Base-by-base conservation (phyloP, 768 basidiomycete species). In the Boletus reticuloceps region DNA sequence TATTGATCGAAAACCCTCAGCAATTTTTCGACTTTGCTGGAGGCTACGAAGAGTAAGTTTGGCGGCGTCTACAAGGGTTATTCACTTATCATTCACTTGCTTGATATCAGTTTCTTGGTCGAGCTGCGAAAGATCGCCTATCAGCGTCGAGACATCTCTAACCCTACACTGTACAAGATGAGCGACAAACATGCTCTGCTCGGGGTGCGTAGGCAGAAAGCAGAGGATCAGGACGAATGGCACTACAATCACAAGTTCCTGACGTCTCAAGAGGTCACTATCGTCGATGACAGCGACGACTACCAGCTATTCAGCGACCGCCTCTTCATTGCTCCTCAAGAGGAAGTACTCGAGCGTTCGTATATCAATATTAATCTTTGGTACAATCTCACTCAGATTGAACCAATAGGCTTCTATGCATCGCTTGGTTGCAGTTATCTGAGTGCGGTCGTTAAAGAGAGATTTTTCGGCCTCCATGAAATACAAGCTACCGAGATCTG, bases 331-430 rank as follows among this genome's bases (percentile, higher is more conserved):
- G 89, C 88, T 9, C 88, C 89, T 1, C 89, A 93, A 68, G 94
- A 97, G 68, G 91, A 94, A 62, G 77, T 88, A 4, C 76, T 96
- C 6, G 94, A 96, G 83, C 81, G 84, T 89, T 54, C 44, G 60
- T 29, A 27, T 12, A 17, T 43, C 32, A 6, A 25, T 36, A 54
- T 46, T 2, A 31, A 6, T 25, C 7, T 14, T 31, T 34, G n/a
- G 6, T 25, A 25, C 20, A 14, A 8, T 6, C 13, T 46, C n/a
- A 8, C 29, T 32, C 11, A 47, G 20, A 49, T 41, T 7, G 40
- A 17, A 50, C 27, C 16, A 19, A 32, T 53, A 87, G 88, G 71
- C 4, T 88, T 97, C 64, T 96, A 95, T 67, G 66, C 75, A 1
- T 71, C 75, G 19, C 77, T 97, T 10, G 94, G 94, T 1, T 88